Evolutionary conservation across 495 filamentous ascomycete genomes (phyloP).

Genomic region (Penicillium manginii): DNA sequence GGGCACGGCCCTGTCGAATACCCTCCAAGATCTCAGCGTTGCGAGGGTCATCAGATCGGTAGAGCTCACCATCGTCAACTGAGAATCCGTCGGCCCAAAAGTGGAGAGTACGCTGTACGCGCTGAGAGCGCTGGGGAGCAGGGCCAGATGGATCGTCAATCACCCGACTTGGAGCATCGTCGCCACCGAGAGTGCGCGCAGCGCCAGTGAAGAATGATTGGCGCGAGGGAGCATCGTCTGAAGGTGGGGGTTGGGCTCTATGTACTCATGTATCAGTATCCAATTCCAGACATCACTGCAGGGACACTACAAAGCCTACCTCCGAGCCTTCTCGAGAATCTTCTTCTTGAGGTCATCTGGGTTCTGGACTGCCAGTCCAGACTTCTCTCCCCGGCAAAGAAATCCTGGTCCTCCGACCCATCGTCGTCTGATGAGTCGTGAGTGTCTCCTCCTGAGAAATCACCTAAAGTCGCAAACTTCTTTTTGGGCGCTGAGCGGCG

Average conservation of each 20-base stretch:
- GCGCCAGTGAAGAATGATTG: conserved; percentile 73
- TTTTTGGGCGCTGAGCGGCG: conserved; percentile 45
- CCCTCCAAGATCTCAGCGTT: conserved; percentile 80
- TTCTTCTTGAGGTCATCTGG: conserved; percentile 74
- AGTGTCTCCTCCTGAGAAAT: conserved; percentile 48
- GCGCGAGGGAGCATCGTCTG: conserved; percentile 57
- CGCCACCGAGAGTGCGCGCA: conserved; percentile 87
- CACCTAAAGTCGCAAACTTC: conserved; percentile 61
- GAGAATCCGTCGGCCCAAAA: conserved; percentile 96
- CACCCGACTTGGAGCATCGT: conserved; percentile 75
- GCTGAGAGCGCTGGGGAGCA: conserved; percentile 44
- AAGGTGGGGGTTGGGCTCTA: conserved; percentile 63
- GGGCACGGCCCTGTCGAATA: conserved; percentile 86
- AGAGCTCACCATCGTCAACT: conserved; percentile 91
- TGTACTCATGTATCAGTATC: conserved; percentile 6
- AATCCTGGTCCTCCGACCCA: conserved; percentile 69
- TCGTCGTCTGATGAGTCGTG: conserved; percentile 67
- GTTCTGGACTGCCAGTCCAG: conserved; percentile 92
- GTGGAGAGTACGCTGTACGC: conserved; percentile 74
- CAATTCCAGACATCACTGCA: neutral
- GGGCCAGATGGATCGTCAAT: conserved; percentile 66
- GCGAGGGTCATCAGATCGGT: conserved; percentile 82
- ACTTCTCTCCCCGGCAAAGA: conserved; percentile 98
- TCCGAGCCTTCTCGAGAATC: conserved; percentile 80
- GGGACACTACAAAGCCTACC: conserved; percentile 50